Evolutionary conservation across 2,329 filamentous ascomycete species (phyloP).

Genomic region (Alternaria sp.): DNA sequence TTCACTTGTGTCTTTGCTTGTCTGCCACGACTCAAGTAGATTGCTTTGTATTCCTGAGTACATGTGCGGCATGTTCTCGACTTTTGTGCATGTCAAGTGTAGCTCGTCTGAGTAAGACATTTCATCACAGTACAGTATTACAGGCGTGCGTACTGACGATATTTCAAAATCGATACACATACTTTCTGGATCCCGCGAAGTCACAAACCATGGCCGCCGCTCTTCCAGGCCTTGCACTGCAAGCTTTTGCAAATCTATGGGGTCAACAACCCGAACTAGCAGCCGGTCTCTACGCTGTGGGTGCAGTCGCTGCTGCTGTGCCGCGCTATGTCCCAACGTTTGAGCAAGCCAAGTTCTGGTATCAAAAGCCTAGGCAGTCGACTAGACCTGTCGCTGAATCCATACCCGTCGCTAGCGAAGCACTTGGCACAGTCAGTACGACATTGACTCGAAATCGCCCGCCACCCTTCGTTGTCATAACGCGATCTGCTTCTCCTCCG

Average conservation of each 20-base stretch:
- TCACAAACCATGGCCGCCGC: background rate
- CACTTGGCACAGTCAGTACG: background rate
- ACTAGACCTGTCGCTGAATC: background rate
- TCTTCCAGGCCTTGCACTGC: background rate
- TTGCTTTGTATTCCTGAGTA: background rate
- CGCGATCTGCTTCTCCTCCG: background rate
- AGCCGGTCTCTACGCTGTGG: constrained; percentile 4
- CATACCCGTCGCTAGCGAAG: background rate
- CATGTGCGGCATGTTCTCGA: background rate
- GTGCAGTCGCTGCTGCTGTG: background rate
- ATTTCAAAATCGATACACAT: background rate
- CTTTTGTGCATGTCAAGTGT: background rate
- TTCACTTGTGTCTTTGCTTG: background rate
- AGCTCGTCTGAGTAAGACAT: background rate
- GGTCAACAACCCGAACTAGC: background rate
- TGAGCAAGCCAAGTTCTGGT: constrained; percentile 6
- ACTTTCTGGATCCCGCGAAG: background rate
- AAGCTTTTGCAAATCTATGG: constrained; percentile 5
- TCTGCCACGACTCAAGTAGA: background rate
- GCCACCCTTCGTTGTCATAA: background rate
- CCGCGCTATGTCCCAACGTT: constrained; percentile 1
- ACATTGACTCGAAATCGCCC: background rate
- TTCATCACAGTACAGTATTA: background rate
- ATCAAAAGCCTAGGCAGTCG: background rate
- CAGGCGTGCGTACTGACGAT: background rate